These are phyloP conservation scores for Cutaneotrichosporon sp. DNA, from an alignment of 1,284 basidiomycete genomes.

Conservation along the genomic window DNA sequence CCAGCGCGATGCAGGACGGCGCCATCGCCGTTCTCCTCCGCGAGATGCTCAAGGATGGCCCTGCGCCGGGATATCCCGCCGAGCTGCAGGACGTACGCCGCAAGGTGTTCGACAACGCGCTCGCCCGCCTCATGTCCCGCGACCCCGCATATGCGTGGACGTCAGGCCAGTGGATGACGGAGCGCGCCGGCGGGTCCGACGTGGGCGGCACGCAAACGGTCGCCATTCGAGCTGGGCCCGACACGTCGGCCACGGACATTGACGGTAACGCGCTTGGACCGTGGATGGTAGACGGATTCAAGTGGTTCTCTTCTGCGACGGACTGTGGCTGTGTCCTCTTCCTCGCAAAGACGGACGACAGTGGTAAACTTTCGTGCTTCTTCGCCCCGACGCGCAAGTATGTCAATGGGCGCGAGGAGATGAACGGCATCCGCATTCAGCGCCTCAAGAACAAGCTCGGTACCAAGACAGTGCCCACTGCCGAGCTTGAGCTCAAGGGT, in stretches of 20 bases:
- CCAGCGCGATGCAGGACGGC: constrained; percentile 25
- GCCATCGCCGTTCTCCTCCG: constrained; percentile 14
- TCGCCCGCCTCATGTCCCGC: constrained; percentile 19
- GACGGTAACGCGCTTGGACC: constrained; percentile 25
- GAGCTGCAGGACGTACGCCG: constrained; percentile 12
- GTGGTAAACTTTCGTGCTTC: constrained; percentile 69
- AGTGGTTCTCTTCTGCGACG: constrained; percentile 81
- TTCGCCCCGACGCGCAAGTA: constrained; percentile 57
- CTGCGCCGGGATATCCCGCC: background rate
- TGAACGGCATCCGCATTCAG: constrained; percentile 71
- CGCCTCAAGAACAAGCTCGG: constrained; percentile 77
- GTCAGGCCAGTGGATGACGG: constrained; percentile 82
- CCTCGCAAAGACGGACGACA: constrained; percentile 22
- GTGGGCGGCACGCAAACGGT: constrained; percentile 71
- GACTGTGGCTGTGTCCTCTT: constrained; percentile 52
- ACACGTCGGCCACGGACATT: constrained; percentile 7
- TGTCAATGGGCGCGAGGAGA: constrained; percentile 36
- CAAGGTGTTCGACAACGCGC: constrained; percentile 20
- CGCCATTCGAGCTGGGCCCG: constrained; percentile 57
- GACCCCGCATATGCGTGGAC: constrained; percentile 66
- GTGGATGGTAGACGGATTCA: constrained; percentile 64
- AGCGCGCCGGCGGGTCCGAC: constrained; percentile 74
- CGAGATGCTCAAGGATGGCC: constrained; percentile 8
- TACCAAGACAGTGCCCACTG: constrained; percentile 72
- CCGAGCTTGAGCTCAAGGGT: constrained; percentile 66